Conservation (phyloP, 371 early-diverging fungal species). For the Smittium mucronatum region DNA sequence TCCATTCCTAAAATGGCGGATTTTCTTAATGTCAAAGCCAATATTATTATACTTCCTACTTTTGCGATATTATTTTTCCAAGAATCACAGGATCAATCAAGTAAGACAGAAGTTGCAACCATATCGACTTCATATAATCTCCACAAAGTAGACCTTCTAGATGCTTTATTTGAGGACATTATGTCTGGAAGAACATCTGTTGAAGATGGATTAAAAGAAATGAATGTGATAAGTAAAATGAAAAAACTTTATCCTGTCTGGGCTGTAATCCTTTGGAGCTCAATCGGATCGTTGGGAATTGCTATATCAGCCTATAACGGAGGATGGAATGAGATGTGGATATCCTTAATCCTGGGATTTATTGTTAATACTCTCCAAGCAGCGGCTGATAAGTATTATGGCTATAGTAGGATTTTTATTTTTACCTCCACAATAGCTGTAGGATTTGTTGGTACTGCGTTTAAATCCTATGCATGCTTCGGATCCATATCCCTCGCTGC, state of each 20-base stretch:
- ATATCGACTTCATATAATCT: conserved; percentile 46
- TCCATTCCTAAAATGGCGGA: conserved; percentile 17
- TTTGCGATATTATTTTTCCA: conserved; percentile 56
- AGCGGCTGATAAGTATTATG: conserved; percentile 42
- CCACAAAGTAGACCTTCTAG: conserved; percentile 46
- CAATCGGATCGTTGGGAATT: conserved; percentile 37
- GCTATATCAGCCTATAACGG: conserved; percentile 50
- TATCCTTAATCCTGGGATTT: conserved; percentile 42
- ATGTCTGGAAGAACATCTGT: conserved; percentile 34
- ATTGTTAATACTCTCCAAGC: conserved; percentile 41
- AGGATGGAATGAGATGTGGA: conserved; percentile 47
- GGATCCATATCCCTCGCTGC: conserved; percentile 45
- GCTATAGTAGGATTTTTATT: conserved; percentile 35
- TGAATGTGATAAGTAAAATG: conserved; percentile 20
- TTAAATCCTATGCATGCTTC: conserved; percentile 27
- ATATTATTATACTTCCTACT: conserved; percentile 53
- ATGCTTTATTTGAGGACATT: conserved; percentile 42
- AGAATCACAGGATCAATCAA: conserved; percentile 56
- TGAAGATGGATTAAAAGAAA: conserved; percentile 14
- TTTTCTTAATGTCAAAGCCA: conserved; percentile 49
- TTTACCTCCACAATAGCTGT: conserved; percentile 22
- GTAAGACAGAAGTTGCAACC: conserved; percentile 58
- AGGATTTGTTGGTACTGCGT: conserved; percentile 20
- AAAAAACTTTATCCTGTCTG: conserved; percentile 25
- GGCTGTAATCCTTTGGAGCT: conserved; percentile 21